Conservation (phyloP, 2,329 filamentous ascomycete species). For the Aspergillus fructus region DNA sequence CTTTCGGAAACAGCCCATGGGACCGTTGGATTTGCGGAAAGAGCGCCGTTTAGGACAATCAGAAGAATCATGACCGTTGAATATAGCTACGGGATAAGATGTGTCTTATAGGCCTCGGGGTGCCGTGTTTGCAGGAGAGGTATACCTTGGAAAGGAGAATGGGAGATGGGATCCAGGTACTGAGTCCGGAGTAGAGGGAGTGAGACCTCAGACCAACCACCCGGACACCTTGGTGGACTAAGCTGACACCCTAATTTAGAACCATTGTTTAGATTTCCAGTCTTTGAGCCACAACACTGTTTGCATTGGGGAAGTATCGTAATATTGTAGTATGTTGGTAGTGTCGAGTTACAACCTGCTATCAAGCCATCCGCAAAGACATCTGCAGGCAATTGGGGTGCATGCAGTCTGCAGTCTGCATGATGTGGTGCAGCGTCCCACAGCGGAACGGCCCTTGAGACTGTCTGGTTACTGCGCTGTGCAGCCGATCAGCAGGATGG, state of each 20-base stretch:
- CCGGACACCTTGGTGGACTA: not conserved
- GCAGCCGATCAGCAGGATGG: not conserved
- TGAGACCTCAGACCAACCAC: not conserved
- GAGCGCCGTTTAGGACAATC: not conserved
- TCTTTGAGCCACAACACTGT: too few species aligned
- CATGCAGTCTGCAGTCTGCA: constrained; percentile 8
- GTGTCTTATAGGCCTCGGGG: not conserved
- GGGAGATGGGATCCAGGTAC: not conserved
- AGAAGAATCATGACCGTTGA: too few species aligned
- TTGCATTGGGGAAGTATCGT: too few species aligned
- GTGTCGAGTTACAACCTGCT: too few species aligned
- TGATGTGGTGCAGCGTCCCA: constrained; percentile 2
- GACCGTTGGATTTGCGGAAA: not conserved
- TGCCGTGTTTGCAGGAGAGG: not conserved
- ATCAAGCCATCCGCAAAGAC: not conserved
- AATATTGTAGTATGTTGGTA: too few species aligned
- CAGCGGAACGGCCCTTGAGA: constrained; percentile 10
- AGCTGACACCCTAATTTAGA: too few species aligned
- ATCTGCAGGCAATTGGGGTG: constrained; percentile 10
- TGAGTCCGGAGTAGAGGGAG: not conserved
- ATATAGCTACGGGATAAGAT: not conserved
- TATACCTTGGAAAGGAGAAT: not conserved
- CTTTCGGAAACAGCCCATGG: not conserved
- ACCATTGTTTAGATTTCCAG: too few species aligned
- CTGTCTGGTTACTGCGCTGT: not conserved